phyloP scores from a whole-genome alignment of 192 early-diverging fungal species.

The Borealophlyctis nickersoniae region DNA sequence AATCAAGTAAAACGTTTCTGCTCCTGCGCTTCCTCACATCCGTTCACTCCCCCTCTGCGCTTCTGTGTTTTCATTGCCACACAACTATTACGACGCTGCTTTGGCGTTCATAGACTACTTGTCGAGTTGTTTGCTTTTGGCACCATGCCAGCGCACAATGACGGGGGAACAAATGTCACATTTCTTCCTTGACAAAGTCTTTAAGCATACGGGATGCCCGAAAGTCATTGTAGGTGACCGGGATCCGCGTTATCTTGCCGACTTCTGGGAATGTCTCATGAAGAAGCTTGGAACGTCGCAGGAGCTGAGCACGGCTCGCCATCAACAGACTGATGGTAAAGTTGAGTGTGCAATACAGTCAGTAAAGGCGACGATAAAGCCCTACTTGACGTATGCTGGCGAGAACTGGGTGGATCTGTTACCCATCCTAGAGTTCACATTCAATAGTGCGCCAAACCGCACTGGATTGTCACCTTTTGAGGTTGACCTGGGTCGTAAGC shows the following conservation, averaged over 20 bases:
- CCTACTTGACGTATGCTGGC: conserved; percentile 6
- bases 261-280: conserved; percentile 2
- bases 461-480: conserved; percentile 7
- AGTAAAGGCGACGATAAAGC: conserved; percentile 9
- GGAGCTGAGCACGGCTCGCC: conserved; percentile 8
- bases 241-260: conserved; percentile 2
- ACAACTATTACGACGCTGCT: background rate
- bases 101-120: background rate
- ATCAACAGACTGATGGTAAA: conserved; percentile 24
- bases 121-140: background rate
- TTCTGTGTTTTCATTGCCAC: too few species aligned
- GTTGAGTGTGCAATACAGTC: conserved; percentile 5
- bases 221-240: conserved; percentile 6
- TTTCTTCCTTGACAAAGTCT: background rate
- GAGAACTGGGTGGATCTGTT: conserved; percentile 13
- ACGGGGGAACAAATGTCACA: background rate
- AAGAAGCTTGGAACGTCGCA: background rate
- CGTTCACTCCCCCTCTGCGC: too few species aligned
- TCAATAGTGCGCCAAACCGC: conserved; percentile 1
- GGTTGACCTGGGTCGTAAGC: background rate
- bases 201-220: background rate
- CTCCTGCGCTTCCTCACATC: too few species aligned
- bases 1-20: too few species aligned
- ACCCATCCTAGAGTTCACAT: conserved; percentile 4
- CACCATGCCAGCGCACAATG: background rate